Percentiles rank a stretch among this genome's conserved stretches.
Conservation (phyloP, 2,329 filamentous ascomycete species). For the Sphaerostilbella broomeana region DNA sequence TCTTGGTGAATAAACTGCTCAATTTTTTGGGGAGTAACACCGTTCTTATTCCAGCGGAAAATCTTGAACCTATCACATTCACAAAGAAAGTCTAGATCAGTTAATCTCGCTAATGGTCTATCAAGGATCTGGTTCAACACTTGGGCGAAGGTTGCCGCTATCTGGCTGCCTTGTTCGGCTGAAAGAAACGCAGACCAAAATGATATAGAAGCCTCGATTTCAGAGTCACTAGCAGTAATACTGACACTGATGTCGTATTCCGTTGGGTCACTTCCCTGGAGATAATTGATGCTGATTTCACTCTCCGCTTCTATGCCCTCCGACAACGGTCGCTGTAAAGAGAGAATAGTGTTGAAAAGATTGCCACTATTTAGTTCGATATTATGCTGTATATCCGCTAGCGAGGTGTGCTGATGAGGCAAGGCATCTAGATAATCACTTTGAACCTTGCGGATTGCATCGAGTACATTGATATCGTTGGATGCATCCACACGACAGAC, state of each 20-base stretch:
- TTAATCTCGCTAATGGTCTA: too few relatives aligned
- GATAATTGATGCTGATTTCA: not conserved
- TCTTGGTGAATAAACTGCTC: too few relatives aligned
- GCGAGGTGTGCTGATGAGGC: slow-evolving; percentile 1
- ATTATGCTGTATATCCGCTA: slow-evolving; percentile 4
- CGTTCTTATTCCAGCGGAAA: not conserved
- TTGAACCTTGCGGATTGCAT: not conserved
- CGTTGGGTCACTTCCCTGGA: not conserved
- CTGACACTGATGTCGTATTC: slow-evolving; percentile 5
- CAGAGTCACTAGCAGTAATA: not conserved
- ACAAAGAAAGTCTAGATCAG: too few relatives aligned
- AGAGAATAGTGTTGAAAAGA: slow-evolving; percentile 4
- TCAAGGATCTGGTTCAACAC: too few relatives aligned
- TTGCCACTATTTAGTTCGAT: not conserved
- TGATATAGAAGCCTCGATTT: not conserved
- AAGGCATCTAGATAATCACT: not conserved
- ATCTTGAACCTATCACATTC: too few relatives aligned
- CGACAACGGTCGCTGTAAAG: not conserved
- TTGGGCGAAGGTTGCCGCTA: too few relatives aligned
- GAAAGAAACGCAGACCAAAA: too few relatives aligned
- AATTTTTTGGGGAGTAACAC: too few relatives aligned
- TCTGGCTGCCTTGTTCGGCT: too few relatives aligned
- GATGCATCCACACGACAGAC: not conserved
- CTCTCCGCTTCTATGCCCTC: too few relatives aligned
- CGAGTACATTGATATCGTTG: not conserved